These are phyloP conservation scores for Solanum sitiens DNA, from an alignment of 257 asterid species.

Conservation along the genomic window DNA sequence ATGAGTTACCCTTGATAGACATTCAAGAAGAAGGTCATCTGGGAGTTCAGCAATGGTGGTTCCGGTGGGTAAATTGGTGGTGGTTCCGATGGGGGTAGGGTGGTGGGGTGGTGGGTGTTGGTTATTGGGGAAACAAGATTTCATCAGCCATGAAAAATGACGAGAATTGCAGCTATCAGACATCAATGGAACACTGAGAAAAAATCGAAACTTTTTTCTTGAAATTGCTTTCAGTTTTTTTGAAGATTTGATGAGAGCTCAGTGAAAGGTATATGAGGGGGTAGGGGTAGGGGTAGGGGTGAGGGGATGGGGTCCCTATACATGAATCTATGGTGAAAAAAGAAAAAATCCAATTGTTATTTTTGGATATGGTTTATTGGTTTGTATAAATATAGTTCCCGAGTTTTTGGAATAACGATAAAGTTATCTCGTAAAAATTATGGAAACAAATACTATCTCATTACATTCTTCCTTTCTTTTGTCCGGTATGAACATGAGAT, in stretches of 20 bases:
- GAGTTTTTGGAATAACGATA: background rate
- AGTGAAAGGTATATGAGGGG: background rate
- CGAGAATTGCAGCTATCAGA: conserved; percentile 62
- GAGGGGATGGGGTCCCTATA: background rate
- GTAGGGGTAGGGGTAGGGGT: background rate
- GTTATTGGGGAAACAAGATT: conserved; percentile 76
- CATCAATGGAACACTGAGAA: background rate
- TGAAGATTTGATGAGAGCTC: background rate
- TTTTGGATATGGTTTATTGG: background rate
- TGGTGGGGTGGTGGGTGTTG: conserved; percentile 23
- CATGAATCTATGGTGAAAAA: background rate
- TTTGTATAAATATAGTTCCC: background rate
- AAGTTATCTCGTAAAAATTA: too few relatives aligned
- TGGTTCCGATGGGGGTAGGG: conserved; percentile 10
- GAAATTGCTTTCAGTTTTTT: too few relatives aligned
- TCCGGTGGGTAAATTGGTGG: conserved; percentile 4
- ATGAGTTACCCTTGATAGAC: conserved; percentile 55
- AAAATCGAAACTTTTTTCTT: background rate
- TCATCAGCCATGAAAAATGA: conserved; percentile 78
- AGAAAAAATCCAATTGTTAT: background rate
- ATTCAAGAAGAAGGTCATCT: conserved; percentile 75
- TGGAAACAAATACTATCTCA: background rate
- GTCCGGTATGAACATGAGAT: background rate
- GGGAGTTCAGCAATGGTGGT: conserved; percentile 62
- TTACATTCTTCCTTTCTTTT: too few relatives aligned